Evolutionary conservation across 2,329 filamentous ascomycete species (phyloP), one percentile per base, ranked within the genome.

Genomic region (Phyllosticta citriasiana): DNA sequence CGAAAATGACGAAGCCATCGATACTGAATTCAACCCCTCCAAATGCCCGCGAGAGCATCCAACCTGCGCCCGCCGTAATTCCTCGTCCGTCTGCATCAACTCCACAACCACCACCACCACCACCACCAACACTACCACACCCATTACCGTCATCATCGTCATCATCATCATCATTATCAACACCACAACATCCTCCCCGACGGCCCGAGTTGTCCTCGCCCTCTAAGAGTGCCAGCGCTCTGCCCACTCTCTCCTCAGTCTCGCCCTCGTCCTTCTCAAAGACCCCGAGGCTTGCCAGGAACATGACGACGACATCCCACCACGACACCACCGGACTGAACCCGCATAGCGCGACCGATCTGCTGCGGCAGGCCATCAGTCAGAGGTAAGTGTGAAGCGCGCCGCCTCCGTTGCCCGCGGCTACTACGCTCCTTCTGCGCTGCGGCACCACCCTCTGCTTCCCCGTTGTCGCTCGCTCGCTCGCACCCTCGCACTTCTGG

Each of bases 301-400:
- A 52, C 33, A 69, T 71, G 66, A 67, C 69, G 53, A 65, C 70
- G 66, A 67, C 69, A 51, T 64, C 70, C 63, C 65, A 66, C 63
- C 76, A 76, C 71, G 75, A 76, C 71, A 10, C 9, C 33, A 8
- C 51, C 9, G 24, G 19, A 19, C 73, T 76, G 66, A 80, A 79
- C 66, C 73, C 77, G 67, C 75, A 78, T 67, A 77, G 77, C 63
- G 81, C 83, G 60, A 79, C 80, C 57, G 82, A 84, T 68, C 73
- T 84, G 72, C 73, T 84, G 68, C 78, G 82, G 68, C 83, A 84
- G 73, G 78, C 81, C 63, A 79, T 82, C 72, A 73, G 79, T 71
- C 80, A 81, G 69, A 81, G 79, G 82, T 85, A 78, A 79, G 81
- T 66, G 16, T 47, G 40, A 47, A 47, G 40, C 40, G 40, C 40